Base-by-base conservation (phyloP, 495 filamentous ascomycete species). In the Penicillium pancosmium region DNA sequence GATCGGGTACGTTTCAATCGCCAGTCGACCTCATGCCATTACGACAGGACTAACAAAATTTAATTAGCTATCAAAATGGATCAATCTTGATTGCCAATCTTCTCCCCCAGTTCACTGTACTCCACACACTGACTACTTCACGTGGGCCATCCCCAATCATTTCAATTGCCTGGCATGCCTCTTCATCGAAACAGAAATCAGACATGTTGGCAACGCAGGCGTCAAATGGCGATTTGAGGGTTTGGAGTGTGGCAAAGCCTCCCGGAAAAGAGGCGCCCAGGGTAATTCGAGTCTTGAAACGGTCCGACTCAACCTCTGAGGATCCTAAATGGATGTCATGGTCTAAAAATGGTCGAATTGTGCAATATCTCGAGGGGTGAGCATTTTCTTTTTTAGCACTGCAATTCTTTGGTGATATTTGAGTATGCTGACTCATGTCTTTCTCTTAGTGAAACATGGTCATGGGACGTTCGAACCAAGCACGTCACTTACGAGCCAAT, bases 401-500 rank as follows among this genome's bases (percentile, higher is more conserved):
- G 13, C 4, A 4, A 54, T 10, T 1, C 46, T 36, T 33, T 5
- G n/a, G n/a, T 16, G n/a, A n/a, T 50, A 18, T 43, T 27, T 56
- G 15, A 21, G 19, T 16, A 34, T 48, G 19, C 16, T 50, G 57
- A 54, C 55, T 51, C 62, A 50, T 3, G 10, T 27, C 21, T 27
- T 63, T 48, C 57, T 44, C 56, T 62, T 68, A 98, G 94, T 52
- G 89, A 94, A 79, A 96, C 93, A 54, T 87, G 88, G 67, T 86
- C 91, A 38, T 98, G 94, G 93, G 94, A 98, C 80, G 94, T 98
- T 56, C 83, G 92, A 62, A 98, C 95, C 10, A 98, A 98, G 69
- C 89, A 93, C 61, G 90, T 97, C 56, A 88, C 92, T 13, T 96
- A 84, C 72, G 92, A 96, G 61, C 80, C 82, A 48, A 90, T 98